Evolutionary conservation across 176 grass and related monocot genomes (phyloP), one percentile per base, ranked within the genome.

Genomic region (Zea luxurians): DNA sequence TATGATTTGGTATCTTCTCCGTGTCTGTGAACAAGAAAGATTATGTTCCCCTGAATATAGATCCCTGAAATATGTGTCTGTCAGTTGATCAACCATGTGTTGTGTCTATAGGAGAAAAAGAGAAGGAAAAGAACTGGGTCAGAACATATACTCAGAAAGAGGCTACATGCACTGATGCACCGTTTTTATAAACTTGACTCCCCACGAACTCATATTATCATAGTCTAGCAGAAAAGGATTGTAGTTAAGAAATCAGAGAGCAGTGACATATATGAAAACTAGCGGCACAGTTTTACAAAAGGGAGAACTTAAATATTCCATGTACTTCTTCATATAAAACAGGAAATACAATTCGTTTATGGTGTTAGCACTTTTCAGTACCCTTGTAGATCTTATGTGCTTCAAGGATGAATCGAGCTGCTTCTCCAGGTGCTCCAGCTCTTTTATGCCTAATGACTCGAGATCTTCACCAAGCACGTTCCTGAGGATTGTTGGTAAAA

Each of bases 391-490:
- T 87, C 92, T 85, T 72, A 94, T 87, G 78, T 98, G 92, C 81
- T 82, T 98, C 79, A 98, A 71, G 49, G 96, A 98, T 41, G 77
- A 82, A 85, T 95, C 96, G 21, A 98, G 96, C 64, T 92, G 83
- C 61, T 88, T 86, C 83, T 98, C 96, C 10, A 98, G 96, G 66
- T 73, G 72, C 37, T 94, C 91, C n/a, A 98, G 92, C 47, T 94
- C 71, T 50, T 92, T 93, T 59, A 92, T 79, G 63, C 47, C 87
- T 52, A 98, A 87, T 21, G 48, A 55, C 10, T 68, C 83, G 45
- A 98, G 70, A 87, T 98, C 92, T 63, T 98, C 96, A 11, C 92
- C 96, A 17, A 98, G 87, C 48, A 98, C 87, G 89, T 98, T 98
- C 88, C 92, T 98, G 60, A n/a, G 46, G 41, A 50, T 83, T 60